Base-by-base conservation (phyloP, 208 protist genomes). In the Porcisia deanei region DNA sequence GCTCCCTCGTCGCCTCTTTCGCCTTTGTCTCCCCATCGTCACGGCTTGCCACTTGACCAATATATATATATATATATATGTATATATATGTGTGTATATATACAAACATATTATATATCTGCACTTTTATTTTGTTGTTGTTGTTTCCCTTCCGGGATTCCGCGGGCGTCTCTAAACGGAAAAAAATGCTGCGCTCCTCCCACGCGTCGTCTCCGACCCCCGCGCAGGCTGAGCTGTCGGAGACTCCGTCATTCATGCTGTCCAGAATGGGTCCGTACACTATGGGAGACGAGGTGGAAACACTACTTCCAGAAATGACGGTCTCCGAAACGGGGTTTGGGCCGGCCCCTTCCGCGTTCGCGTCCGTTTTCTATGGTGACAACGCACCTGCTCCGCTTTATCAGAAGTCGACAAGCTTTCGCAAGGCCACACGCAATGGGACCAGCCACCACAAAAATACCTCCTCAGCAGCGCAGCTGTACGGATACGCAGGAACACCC, bases 261-360 rank as follows among this genome's bases (percentile, higher is more conserved):
- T 59, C 12, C 30, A 52, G 63, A 18, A 70, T 39, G 30, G 47
- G 57, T 2, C 73, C 74, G 54, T 77, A 72, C 65, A 63, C 71
- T 1, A 76, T 72, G 71, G 57, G 54, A 20, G 55, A 45, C 45
- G 55, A 65, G 1, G 54, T 45, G 3, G 59, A 34, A 6, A 53
- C 41, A 4, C 22, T 12, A 2, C n/a, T n/a, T 25, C 6, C 41
- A 39, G 65, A 3, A 10, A 55, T 18, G 65, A 43, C 54, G 45
- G 25, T 22, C 45, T 39, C 65, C 9, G 22, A 18, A 34, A 18
- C 16, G n/a, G 65, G 45, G 22, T 55, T 55, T 2, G n/a, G 12
- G 45, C 20, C 18, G 45, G 45, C 65, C 0, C 45, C 45, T 14
- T 70, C 65, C 3, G n/a, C 65, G 22, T 54, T 54, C 16, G 8